Evolutionary conservation across 768 basidiomycete genomes (phyloP), one percentile per base, ranked within the genome.

Genomic region (Mycena vulgaris): DNA sequence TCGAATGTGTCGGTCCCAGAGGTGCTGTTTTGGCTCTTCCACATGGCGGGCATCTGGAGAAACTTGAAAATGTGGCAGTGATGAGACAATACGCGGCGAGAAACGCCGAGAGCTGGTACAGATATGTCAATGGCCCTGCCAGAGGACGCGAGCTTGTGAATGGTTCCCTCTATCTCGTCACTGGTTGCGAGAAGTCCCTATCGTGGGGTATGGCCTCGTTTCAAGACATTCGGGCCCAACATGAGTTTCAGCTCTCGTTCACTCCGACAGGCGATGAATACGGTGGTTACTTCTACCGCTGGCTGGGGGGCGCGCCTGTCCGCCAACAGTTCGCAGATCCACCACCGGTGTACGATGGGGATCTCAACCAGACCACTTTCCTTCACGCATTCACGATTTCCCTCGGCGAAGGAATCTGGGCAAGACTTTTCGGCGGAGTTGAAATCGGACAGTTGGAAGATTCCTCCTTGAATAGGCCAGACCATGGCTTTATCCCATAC

Each of bases 21-120:
- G 75, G 75, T 25, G 75, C 75, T 17, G 47, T 72, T n/a, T 53
- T 75, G n/a, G 70, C 59, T n/a, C 67, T 75, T 7, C 75, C 70
- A 5, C 47, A 69, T 27, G 75, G 75, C 19, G 63, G 60, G 25
- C 59, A 55, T 3, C 37, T 61, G 13, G 40, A 48, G 23, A 62
- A 68, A 14, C 63, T 60, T 10, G 6, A 17, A 27, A 63, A 67
- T 37, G 23, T 63, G 14, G 62, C 25, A 39, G 35, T 21, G 13
- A 51, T 75, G 31, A 66, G 70, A 14, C 33, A 56, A 23, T 69
- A 71, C 53, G 75, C 75, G 1, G 64, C 58, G 14, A 19, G 52
- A n/a, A 31, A 74, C 51, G 75, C 73, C 1, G 45, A 63, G 19
- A 68, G 66, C 31, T 76, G 73, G 75, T 76, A 74, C 40, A 56